phyloP scores from a whole-genome alignment of 441 rosid species.

The Macaranga tanarius region DNA sequence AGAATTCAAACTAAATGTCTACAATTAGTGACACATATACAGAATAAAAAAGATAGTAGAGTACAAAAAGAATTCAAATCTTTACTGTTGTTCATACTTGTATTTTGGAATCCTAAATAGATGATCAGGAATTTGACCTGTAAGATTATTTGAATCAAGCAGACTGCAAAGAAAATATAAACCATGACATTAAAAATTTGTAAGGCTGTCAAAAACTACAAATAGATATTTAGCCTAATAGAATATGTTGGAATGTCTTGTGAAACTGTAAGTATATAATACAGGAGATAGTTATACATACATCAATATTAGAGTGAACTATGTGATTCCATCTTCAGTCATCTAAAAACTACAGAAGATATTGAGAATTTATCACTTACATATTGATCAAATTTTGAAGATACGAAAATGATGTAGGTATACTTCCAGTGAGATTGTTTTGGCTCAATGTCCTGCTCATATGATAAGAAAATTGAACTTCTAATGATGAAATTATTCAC shows the following conservation, averaged over 20 bases:
- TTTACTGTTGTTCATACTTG: constrained; percentile 52
- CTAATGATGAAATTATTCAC: background rate
- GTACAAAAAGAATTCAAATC: constrained; percentile 10
- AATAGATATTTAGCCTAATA: background rate
- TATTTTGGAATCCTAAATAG: constrained; percentile 62
- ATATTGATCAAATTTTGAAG: constrained; percentile 68
- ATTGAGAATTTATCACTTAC: constrained; percentile 46
- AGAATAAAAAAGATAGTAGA: background rate
- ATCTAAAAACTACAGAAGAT: background rate
- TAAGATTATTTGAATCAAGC: constrained; percentile 69
- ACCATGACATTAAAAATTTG: constrained; percentile 21
- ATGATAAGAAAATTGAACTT: constrained; percentile 16
- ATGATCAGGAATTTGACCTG: constrained; percentile 67
- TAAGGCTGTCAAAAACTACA: constrained; percentile 6
- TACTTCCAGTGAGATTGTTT: constrained; percentile 74
- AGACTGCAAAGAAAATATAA: constrained; percentile 52
- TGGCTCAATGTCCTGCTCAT: constrained; percentile 69
- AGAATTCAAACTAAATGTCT: constrained; percentile 14
- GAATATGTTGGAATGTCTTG: background rate
- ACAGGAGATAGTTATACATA: background rate
- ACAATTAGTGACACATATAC: background rate
- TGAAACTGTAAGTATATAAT: background rate
- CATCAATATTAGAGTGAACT: background rate
- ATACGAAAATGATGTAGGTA: constrained; percentile 64
- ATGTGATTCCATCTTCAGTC: background rate